phyloP scores from a whole-genome alignment of 169 alveolate species.

The Eimeria mitis region DNA sequence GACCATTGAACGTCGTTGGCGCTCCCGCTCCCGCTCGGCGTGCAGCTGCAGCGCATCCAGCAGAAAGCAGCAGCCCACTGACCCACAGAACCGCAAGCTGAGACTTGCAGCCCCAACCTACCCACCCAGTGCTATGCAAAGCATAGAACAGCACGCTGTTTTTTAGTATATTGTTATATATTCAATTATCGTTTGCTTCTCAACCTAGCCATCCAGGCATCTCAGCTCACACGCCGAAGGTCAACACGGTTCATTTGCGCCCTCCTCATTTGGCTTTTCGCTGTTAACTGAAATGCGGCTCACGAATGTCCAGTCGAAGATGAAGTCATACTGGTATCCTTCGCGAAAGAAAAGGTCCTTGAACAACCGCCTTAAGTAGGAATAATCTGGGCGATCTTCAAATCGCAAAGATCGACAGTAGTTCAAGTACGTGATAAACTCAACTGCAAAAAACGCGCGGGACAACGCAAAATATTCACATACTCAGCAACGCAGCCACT shows the following conservation, averaged over 20 bases:
- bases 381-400: constrained; percentile 98
- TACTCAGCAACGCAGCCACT: not conserved
- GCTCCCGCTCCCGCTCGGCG: constrained; percentile 76
- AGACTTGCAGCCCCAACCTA: not conserved
- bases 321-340: constrained; percentile 97
- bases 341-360: constrained; percentile 97
- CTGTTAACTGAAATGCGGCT: constrained; percentile 60
- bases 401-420: constrained; percentile 97
- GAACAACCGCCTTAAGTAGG: constrained; percentile 96
- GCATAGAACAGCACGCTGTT: constrained; percentile 13
- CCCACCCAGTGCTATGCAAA: not conserved
- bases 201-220: constrained; percentile 37
- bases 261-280: constrained; percentile 30
- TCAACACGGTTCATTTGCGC: constrained; percentile 33
- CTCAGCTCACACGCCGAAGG: constrained; percentile 45
- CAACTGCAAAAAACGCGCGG: constrained; percentile 68
- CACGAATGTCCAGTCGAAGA: constrained; percentile 97
- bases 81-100: not conserved
- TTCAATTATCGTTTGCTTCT: constrained; percentile 20
- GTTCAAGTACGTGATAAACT: constrained; percentile 92
- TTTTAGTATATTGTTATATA: not conserved
- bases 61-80: not conserved
- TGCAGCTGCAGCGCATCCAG: constrained; percentile 35
- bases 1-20: constrained; percentile 53
- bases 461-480: not conserved